Base-by-base conservation (phyloP, 176 grass and related monocot species). In the Elaeis guineensis region DNA sequence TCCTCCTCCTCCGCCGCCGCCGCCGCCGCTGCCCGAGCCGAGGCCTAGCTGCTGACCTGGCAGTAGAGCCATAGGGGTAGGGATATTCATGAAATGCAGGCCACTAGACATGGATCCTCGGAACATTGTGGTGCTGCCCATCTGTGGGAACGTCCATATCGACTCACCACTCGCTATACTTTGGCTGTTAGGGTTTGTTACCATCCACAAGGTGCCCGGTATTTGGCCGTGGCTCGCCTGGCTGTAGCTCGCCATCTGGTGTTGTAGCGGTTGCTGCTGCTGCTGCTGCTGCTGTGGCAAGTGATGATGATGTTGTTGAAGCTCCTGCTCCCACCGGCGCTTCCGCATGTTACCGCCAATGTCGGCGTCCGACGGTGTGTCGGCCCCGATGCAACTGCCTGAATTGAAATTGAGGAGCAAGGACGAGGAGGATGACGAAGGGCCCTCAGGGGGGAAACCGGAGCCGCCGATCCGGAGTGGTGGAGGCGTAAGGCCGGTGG, bases 41-140 rank as follows among this genome's bases (percentile, higher is more conserved):
- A 89, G 84, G 54, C 92, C 92, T 62, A 96, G 79, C 69, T 98
- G 93, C 70, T 92, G 92, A 2, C 86, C 72, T 0, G 84, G 87
- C 20, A 92, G 72, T 21, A 98, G 70, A 0, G 93, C 81, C 93
- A 97, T 82, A 49, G 87, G 93, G 17, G 87, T 63, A 0, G 87
- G 87, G 25, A 98, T 89, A 77, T 98, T 98, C 93, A 92, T 98
- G 81, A 98, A 98, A 82, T 98, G 93, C 68, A 98, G 66, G 29
- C 94, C 94, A 44, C 87, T 66, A 2, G 87, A 73, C 52, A 90
- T 73, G 75, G 75, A 81, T 0, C 87, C 92, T 3, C 92, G 78
- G 63, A 90, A 88, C 73, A 92, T 81, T 7, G 87, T 77, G 1
- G 74, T 48, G 26, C 69, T 54, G 30, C 70, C 73, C 35, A 39